Evolutionary conservation across 768 basidiomycete species (phyloP), one percentile per base, ranked within the genome.

Genomic region (Boletus vermiculosoides): DNA sequence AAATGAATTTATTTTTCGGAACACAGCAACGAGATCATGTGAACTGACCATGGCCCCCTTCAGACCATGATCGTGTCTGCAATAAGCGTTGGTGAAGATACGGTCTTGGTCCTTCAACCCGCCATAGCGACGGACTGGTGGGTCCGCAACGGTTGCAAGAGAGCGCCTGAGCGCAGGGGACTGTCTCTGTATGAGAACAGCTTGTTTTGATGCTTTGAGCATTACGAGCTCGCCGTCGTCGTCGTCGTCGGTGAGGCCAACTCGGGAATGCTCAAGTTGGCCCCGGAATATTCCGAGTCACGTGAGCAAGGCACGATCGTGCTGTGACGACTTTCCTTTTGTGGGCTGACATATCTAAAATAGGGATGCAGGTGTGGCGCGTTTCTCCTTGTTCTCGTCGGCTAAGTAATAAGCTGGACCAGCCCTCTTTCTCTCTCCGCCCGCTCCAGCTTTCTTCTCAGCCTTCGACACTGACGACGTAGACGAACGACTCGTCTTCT

Each of bases 91-190:
- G 40, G 92, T 94, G 68, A 98, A 98, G 60, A 94, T 94, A 46
- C 92, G 85, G 73, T 93, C 92, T 68, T 94, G 92, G 76, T 98
- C 96, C 73, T 90, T 94, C 60, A 98, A 78, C 0, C 95, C 95
- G 25, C 96, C 96, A 67, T 98, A 96, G 58, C 84, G 84, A 62
- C 94, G 81, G 20, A 95, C 90, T 31, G 94, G 95, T n/a, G 91
- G 78, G 68, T 92, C 86, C 37, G 85, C 81, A 34, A 87, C 85
- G 9, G 92, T 92, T 45, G 92, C 92, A 61, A 94, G 59, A 20
- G 60, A 49, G 45, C 71, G 70, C 10, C 25, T 49, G 39, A 66
- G 57, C 3, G 55, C n/a, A 4, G 61, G 57, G 9, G 61, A 57
- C 47, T 47, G 59, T 42, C 58, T 62, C 62, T 55, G 67, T 0